A percentile compares a stretch with the other conserved stretches of the same genome.
Conservation (phyloP, 441 rosid genomes). For the Arabidopsis hybrid region DNA sequence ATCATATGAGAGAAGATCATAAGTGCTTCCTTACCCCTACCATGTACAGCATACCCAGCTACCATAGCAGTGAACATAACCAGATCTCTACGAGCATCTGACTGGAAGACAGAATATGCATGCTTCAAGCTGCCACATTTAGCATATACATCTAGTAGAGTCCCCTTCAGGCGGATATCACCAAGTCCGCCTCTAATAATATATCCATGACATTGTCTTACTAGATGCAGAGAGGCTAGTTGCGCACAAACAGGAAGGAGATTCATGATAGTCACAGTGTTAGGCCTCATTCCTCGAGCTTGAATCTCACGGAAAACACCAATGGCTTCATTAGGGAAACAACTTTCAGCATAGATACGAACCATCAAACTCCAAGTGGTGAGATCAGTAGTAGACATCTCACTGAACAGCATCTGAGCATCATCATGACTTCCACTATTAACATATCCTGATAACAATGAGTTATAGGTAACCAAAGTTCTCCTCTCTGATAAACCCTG, state of each 20-base stretch:
- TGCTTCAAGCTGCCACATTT: conserved; percentile 72
- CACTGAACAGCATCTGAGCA: conserved; percentile 54
- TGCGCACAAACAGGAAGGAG: conserved; percentile 75
- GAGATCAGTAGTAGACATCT: conserved; percentile 62
- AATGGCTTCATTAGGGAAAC: conserved; percentile 60
- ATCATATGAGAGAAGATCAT: conserved; percentile 64
- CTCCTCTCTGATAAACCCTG: conserved; percentile 55
- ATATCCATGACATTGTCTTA: conserved; percentile 82
- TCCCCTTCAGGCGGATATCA: conserved; percentile 67
- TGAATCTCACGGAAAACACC: conserved; percentile 60
- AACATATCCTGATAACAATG: conserved; percentile 68
- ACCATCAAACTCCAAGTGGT: conserved; percentile 88
- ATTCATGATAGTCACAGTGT: conserved; percentile 76
- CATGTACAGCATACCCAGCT: conserved; percentile 84
- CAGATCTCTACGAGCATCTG: conserved; percentile 65
- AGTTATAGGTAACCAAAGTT: conserved; percentile 64
- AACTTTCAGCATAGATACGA: conserved; percentile 66
- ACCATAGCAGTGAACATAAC: conserved; percentile 79
- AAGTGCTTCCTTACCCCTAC: conserved; percentile 84
- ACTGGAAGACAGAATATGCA: conserved; percentile 67
- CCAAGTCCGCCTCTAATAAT: conserved; percentile 59
- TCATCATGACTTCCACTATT: conserved; percentile 61
- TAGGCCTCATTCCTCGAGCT: conserved; percentile 71
- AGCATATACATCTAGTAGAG: conserved; percentile 79
- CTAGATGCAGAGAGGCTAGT: conserved; percentile 59